Conservation (phyloP, 139 green algal species). For the Chlamydomonas sp. region DNA sequence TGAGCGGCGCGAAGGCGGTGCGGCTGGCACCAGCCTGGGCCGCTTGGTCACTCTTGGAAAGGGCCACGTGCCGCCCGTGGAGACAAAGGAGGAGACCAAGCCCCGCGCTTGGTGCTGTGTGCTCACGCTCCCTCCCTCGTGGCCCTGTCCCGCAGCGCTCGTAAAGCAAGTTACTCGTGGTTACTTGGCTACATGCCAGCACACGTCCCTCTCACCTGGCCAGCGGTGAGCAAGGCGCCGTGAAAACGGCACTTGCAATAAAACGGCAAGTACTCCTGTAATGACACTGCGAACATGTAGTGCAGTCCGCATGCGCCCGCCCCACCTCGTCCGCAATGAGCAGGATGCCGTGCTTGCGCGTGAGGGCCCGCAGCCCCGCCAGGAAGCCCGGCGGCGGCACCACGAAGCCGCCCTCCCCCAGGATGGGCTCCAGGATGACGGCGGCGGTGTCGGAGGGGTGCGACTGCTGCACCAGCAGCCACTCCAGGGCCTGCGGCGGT, state of each 20-base stretch:
- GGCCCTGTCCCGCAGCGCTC: too few relatives aligned
- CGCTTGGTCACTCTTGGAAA: too few relatives aligned
- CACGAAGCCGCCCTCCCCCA: conserved; percentile 89
- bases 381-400: conserved; percentile 83
- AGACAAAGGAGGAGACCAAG: background rate
- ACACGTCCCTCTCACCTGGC: too few relatives aligned
- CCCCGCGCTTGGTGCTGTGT: too few relatives aligned
- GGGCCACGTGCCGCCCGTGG: too few relatives aligned
- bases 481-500: conserved; percentile 64
- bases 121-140: background rate
- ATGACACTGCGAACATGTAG: background rate
- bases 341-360: conserved; percentile 80
- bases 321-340: conserved; percentile 88
- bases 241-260: too few relatives aligned
- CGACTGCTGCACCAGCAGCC: conserved; percentile 77
- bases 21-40: too few relatives aligned
- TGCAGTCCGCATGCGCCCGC: background rate
- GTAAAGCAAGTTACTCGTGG: too few relatives aligned
- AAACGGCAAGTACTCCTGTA: too few relatives aligned
- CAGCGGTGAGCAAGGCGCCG: too few relatives aligned
- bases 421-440: conserved; percentile 83
- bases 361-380: conserved; percentile 63
- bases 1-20: too few relatives aligned
- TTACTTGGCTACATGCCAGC: too few relatives aligned
- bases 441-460: conserved; percentile 75